These are phyloP conservation scores for Mangifera indica DNA, from an alignment of 345 rosid species.

Conservation along the genomic window DNA sequence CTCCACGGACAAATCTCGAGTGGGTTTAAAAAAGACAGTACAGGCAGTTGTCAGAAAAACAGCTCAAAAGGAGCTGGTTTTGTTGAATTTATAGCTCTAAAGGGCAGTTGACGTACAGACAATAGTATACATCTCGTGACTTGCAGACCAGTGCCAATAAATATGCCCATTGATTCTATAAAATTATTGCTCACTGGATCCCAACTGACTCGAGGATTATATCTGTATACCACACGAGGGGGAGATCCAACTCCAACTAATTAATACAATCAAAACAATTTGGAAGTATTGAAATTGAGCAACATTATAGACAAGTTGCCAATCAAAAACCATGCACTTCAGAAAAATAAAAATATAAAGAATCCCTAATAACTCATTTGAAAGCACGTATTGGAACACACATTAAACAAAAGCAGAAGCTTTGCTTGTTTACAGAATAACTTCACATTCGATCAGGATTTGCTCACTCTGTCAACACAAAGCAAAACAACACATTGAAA, in stretches of 20 bases:
- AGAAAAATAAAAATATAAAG: background rate
- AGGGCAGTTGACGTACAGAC: background rate
- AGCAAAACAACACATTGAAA: slow-evolving; percentile 10
- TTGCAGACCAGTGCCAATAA: too few species aligned
- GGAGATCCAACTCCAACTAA: background rate
- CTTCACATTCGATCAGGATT: background rate
- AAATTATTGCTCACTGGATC: background rate
- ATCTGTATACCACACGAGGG: background rate
- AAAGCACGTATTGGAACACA: background rate
- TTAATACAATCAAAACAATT: too few species aligned
- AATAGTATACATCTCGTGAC: background rate
- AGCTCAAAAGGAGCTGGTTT: background rate
- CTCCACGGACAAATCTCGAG: background rate
- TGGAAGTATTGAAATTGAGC: too few species aligned
- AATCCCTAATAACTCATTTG: background rate
- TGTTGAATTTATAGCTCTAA: background rate
- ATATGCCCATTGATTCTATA: background rate
- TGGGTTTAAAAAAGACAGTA: background rate
- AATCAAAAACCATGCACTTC: background rate
- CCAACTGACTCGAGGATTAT: background rate
- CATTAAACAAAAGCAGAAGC: background rate
- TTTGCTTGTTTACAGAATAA: background rate
- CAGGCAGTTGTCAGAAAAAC: background rate
- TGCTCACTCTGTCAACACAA: background rate
- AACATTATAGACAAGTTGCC: too few species aligned